These are phyloP conservation scores for Thalassiosira hispida DNA, from an alignment of 352 stramenopile species.

Conservation along the genomic window DNA sequence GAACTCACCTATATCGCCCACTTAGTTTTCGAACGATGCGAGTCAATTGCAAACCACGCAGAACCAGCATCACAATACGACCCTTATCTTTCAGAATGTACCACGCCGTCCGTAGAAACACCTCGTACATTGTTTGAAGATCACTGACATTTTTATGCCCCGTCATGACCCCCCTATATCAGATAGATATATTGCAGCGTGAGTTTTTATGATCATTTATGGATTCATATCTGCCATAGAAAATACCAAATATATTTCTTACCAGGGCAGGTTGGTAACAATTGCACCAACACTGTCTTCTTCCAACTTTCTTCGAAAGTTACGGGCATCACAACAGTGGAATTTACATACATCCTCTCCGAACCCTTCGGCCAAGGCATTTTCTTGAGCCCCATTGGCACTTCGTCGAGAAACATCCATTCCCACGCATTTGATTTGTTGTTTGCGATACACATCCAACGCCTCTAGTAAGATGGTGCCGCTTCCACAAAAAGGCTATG, in stretches of 20 bases:
- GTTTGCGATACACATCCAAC: constrained; percentile 61
- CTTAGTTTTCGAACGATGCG: constrained; percentile 74
- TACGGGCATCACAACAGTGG: constrained; percentile 66
- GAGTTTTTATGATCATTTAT: no score
- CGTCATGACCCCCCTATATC: constrained; percentile 62
- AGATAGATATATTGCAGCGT: neutral
- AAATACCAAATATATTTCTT: neutral
- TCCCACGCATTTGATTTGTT: constrained; percentile 59
- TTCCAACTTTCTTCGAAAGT: constrained; percentile 59
- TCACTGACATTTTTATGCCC: constrained; percentile 69
- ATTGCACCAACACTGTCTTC: constrained; percentile 68
- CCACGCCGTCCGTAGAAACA: constrained; percentile 74
- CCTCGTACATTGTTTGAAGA: constrained; percentile 74
- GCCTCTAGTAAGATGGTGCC: constrained; percentile 70
- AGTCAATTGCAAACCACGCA: constrained; percentile 69
- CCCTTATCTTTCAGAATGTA: constrained; percentile 70
- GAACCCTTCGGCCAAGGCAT: constrained; percentile 61
- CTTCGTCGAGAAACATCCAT: constrained; percentile 70
- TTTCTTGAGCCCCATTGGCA: constrained; percentile 63
- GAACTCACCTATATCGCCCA: constrained; percentile 53
- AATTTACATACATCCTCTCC: constrained; percentile 57
- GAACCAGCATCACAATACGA: constrained; percentile 73
- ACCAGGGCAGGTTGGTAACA: constrained; percentile 73
- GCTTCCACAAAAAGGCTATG: constrained; percentile 61
- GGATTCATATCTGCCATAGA: neutral